Conservation (phyloP, 2,329 filamentous ascomycete genomes). For the Aspergillus eucalypticola region DNA sequence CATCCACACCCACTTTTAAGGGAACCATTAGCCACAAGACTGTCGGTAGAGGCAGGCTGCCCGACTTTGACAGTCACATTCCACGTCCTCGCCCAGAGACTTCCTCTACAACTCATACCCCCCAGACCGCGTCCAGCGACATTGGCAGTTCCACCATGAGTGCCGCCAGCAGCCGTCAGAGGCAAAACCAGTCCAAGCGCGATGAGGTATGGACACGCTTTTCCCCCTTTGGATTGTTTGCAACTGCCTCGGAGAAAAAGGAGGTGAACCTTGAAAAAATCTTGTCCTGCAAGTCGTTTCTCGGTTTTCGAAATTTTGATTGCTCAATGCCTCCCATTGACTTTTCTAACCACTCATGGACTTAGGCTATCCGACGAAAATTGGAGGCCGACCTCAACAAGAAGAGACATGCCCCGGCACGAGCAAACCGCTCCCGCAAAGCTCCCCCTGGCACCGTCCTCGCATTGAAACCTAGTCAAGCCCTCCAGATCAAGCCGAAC, state of each 20-base stretch:
- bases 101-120: slow-evolving; percentile 37
- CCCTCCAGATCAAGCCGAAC: slow-evolving; percentile 93
- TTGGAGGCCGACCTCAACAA: slow-evolving; percentile 97
- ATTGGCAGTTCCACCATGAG: slow-evolving; percentile 71
- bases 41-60: slow-evolving; percentile 56
- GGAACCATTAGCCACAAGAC: slow-evolving; percentile 55
- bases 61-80: slow-evolving; percentile 58
- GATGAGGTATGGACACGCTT: slow-evolving; percentile 72
- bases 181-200: slow-evolving; percentile 93
- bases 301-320: background rate
- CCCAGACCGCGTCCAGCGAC: slow-evolving; percentile 51
- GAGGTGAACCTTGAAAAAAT: slow-evolving; percentile 2
- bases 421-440: slow-evolving; percentile 84
- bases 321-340: background rate
- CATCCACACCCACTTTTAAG: slow-evolving; percentile 59
- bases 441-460: slow-evolving; percentile 95
- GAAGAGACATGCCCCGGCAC: slow-evolving; percentile 80
- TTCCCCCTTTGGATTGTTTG: background rate
- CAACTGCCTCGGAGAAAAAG: background rate
- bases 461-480: slow-evolving; percentile 89
- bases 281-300: background rate
- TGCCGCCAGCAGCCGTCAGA: slow-evolving; percentile 82
- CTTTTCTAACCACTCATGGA: slow-evolving; percentile 11
- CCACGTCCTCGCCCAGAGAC: slow-evolving; percentile 61
- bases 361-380: slow-evolving; percentile 90